Evolutionary conservation across 768 basidiomycete genomes (phyloP), one percentile per base, ranked within the genome.

Genomic region (Russula olivacea): DNA sequence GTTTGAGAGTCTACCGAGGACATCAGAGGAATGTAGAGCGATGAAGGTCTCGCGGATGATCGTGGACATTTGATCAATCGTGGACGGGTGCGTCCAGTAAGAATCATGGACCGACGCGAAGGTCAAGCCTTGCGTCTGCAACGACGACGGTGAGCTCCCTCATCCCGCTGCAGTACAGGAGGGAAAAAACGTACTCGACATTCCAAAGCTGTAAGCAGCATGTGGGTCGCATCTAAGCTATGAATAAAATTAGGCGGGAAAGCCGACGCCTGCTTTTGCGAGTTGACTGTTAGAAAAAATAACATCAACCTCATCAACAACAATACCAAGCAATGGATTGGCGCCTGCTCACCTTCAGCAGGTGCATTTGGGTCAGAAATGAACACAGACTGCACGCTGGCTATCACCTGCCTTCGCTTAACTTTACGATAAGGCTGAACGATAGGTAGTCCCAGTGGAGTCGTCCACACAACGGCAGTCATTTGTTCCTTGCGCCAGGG

Each of bases 181-280:
- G 49, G 43, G 43, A 14, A 47, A 14, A 47, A 15, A 75, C 87
- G 58, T 74, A 91, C 93, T 66, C 81, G 77, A 73, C 94, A 97
- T 68, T 93, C 88, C 52, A 96, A 79, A 11, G 96, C 94, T 2
- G 95, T 97, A 68, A 98, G 76, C 84, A 98, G 88, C 94, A 99
- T 98, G 76, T 99, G 97, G 1, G 96, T 96, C 2, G 97, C 97
- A 73, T 99, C 97, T 32, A 99, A 80, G 71, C 90, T 92, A 72
- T 99, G 97, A 57, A 99, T 93, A 71, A 96, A 98, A 77, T 99
- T 99, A 53, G 97, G 97, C 5, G 97, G 96, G 85, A 99, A 98
- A 0, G 97, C 97, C 17, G 93, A 85, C 0, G 93, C 91, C 73
- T 99, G 96, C 74, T 97, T 97, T 61, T 78, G 66, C 1, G 89